Percentiles rank a stretch among this genome's conserved stretches.
phyloP scores from a whole-genome alignment of 176 grass and related monocot genomes.

The Avena sativa region DNA sequence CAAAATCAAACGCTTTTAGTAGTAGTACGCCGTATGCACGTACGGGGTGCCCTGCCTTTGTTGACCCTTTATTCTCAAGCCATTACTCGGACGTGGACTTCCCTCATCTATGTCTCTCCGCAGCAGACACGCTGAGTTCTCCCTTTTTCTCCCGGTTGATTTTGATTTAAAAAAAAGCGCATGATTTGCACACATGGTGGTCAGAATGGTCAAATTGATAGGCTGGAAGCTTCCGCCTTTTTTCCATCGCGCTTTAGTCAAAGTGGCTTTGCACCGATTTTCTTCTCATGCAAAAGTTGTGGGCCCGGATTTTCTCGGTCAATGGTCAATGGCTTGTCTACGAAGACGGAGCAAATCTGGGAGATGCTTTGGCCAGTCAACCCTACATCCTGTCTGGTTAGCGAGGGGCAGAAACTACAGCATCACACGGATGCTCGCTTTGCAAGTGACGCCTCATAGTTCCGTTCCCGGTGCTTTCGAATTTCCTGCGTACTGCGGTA shows the following conservation, averaged over 20 bases:
- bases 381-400: too few relatives aligned
- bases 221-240: too few relatives aligned
- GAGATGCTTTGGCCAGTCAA: conserved; percentile 1
- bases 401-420: too few relatives aligned
- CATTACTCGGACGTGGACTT: not conserved
- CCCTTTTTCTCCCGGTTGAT: not conserved
- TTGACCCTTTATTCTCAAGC: conserved; percentile 24
- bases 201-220: too few relatives aligned
- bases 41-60: not conserved
- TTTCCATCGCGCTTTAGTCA: not conserved
- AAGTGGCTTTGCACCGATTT: not conserved
- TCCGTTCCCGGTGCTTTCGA: too few relatives aligned
- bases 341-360: not conserved
- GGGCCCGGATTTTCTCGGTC: not conserved
- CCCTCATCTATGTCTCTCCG: not conserved
- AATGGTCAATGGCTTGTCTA: not conserved
- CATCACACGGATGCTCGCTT: too few relatives aligned
- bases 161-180: too few relatives aligned
- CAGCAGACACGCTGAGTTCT: not conserved
- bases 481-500: too few relatives aligned
- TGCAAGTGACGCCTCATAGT: too few relatives aligned
- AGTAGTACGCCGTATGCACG: not conserved
- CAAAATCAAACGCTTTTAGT: not conserved
- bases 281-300: not conserved
- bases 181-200: too few relatives aligned